These are phyloP conservation scores for Apophysomyces elegans DNA, from an alignment of 371 early-diverging fungal genomes.

Conservation along the genomic window DNA sequence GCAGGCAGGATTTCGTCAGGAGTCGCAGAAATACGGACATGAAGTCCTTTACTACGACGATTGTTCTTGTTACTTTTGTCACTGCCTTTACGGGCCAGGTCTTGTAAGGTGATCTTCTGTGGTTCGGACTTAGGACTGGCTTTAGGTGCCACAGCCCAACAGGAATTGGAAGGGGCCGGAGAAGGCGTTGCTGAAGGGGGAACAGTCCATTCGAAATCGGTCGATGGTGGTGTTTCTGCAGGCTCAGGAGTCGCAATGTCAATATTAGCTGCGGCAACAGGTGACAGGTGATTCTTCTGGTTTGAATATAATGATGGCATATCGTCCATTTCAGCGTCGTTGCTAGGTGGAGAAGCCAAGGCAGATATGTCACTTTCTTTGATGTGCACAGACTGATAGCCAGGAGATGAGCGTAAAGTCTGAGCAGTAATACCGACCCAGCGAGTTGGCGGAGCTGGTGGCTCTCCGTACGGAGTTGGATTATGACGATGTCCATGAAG, in stretches of 20 bases:
- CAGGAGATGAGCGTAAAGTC: constrained; percentile 11
- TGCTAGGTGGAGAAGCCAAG: constrained; percentile 9
- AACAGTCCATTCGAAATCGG: not conserved
- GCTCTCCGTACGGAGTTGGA: constrained; percentile 14
- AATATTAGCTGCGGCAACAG: not conserved
- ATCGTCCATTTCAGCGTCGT: not conserved
- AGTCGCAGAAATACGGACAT: not conserved
- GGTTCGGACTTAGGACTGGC: not conserved
- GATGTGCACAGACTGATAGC: constrained; percentile 6
- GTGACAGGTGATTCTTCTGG: not conserved
- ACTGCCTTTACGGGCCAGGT: not conserved
- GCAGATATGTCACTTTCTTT: constrained; percentile 13
- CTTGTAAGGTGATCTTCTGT: not conserved
- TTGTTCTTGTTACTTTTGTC: not conserved
- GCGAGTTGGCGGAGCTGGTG: constrained; percentile 9
- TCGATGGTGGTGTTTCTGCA: not conserved
- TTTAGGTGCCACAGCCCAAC: constrained; percentile 31
- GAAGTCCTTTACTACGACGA: not conserved
- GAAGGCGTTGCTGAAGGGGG: constrained; percentile 18
- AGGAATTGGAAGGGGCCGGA: constrained; percentile 12
- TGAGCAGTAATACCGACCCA: not conserved
- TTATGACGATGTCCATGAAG: constrained; percentile 14
- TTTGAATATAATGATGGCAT: not conserved
- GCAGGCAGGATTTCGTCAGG: not conserved
- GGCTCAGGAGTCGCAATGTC: not conserved